A percentile compares a stretch with the other conserved stretches of the same genome.
Conservation (phyloP, 2,329 filamentous ascomycete species). For the Aciculosporium take region DNA sequence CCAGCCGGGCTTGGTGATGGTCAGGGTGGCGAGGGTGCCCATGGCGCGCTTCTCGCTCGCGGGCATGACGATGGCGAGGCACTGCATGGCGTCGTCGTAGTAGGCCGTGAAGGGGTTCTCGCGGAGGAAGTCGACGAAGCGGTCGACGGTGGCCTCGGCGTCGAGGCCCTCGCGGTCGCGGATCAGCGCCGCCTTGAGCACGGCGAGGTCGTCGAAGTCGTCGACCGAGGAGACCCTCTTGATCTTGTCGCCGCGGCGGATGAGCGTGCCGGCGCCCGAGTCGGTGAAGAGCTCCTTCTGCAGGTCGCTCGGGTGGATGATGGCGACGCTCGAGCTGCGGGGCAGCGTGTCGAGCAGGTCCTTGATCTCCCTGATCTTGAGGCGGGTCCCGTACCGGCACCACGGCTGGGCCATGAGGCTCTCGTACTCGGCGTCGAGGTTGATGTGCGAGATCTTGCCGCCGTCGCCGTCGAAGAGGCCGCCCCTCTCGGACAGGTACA, state of each 20-base stretch:
- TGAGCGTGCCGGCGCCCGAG: slow-evolving; percentile 84
- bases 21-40: slow-evolving; percentile 77
- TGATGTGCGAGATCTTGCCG: slow-evolving; percentile 93
- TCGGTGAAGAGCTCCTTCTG: slow-evolving; percentile 97
- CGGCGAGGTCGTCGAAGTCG: slow-evolving; percentile 61
- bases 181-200: slow-evolving; percentile 69
- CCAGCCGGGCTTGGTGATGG: slow-evolving; percentile 90
- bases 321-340: slow-evolving; percentile 85
- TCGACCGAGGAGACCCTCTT: slow-evolving; percentile 55
- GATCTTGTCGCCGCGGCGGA: slow-evolving; percentile 83
- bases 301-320: slow-evolving; percentile 89
- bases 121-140: slow-evolving; percentile 68
- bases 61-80: slow-evolving; percentile 76
- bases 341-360: slow-evolving; percentile 80
- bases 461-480: slow-evolving; percentile 86
- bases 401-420: slow-evolving; percentile 85
- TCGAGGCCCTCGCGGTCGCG: slow-evolving; percentile 72
- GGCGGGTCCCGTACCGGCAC: slow-evolving; percentile 85
- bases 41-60: slow-evolving; percentile 50
- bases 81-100: slow-evolving; percentile 88
- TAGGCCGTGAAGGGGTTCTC: slow-evolving; percentile 78
- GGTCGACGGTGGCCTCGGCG: slow-evolving; percentile 69
- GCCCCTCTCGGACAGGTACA: slow-evolving; percentile 97
- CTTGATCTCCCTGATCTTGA: slow-evolving; percentile 98
- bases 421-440: slow-evolving; percentile 92